These are phyloP conservation scores for Mycena floridula DNA, from an alignment of 768 basidiomycete species.

Conservation along the genomic window DNA sequence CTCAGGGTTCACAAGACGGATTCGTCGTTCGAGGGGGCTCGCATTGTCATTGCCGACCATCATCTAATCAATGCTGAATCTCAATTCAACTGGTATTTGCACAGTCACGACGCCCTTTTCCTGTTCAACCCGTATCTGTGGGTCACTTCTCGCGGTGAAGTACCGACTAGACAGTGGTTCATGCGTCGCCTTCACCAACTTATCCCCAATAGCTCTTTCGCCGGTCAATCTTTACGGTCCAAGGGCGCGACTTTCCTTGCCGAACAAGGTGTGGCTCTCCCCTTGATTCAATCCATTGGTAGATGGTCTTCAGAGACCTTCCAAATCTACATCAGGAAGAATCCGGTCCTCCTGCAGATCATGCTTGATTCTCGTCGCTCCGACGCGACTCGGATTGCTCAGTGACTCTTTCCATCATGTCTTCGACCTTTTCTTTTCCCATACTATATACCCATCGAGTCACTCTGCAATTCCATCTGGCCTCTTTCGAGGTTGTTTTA, in stretches of 20 bases:
- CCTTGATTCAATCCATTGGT: slow-evolving; percentile 20
- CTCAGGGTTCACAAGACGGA: not conserved
- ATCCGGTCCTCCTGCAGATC: slow-evolving; percentile 17
- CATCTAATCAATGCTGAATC: slow-evolving; percentile 11
- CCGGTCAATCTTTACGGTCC: slow-evolving; percentile 17
- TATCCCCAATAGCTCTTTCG: not conserved
- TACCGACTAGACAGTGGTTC: slow-evolving; percentile 2
- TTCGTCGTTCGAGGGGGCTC: slow-evolving; percentile 3
- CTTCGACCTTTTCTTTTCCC: not conserved
- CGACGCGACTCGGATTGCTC: too few species aligned
- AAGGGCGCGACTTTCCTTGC: slow-evolving; percentile 12
- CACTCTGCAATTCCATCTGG: too few species aligned
- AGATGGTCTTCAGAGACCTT: slow-evolving; percentile 25
- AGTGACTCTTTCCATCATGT: too few species aligned
- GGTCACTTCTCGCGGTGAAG: not conserved
- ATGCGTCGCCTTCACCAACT: not conserved
- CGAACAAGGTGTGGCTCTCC: slow-evolving; percentile 11
- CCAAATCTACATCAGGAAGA: slow-evolving; percentile 23
- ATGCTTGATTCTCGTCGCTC: not conserved
- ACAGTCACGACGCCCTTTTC: not conserved
- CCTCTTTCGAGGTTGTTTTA: too few species aligned
- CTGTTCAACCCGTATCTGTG: not conserved
- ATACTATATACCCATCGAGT: not conserved
- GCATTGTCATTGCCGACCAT: slow-evolving; percentile 9
- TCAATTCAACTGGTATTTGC: not conserved